A percentile compares a stretch with the other conserved stretches of the same genome.
Conservation (phyloP, 108 stramenopile species). For the Cyclostephanos tholiformis region DNA sequence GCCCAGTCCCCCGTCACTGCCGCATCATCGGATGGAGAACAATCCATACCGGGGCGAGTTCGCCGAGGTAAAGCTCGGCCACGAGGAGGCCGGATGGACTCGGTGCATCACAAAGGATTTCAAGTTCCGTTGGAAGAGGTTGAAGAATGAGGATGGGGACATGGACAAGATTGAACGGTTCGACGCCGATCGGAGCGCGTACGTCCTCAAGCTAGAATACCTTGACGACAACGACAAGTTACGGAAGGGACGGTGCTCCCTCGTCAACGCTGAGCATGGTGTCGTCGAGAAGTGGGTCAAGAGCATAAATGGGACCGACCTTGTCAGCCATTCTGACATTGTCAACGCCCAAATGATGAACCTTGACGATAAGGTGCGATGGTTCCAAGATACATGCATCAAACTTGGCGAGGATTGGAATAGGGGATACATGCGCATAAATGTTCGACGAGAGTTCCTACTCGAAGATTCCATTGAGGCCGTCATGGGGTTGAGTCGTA, state of each 20-base stretch:
- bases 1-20: no score
- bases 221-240: slow-evolving; percentile 64
- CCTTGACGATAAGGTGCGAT: slow-evolving; percentile 81
- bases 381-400: slow-evolving; percentile 87
- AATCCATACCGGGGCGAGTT: no score
- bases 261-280: slow-evolving; percentile 67
- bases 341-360: slow-evolving; percentile 65
- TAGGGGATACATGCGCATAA: slow-evolving; percentile 88
- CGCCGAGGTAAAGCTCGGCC: slow-evolving; percentile 68
- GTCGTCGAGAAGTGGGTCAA: slow-evolving; percentile 70
- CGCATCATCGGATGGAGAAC: no score
- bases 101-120: slow-evolving; percentile 84
- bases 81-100: slow-evolving; percentile 92
- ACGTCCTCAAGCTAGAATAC: slow-evolving; percentile 79
- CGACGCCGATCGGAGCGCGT: slow-evolving; percentile 73
- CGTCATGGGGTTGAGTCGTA: slow-evolving; percentile 75
- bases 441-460: slow-evolving; percentile 74
- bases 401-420: slow-evolving; percentile 86
- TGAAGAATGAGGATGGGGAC: no score
- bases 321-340: slow-evolving; percentile 76
- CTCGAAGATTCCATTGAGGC: slow-evolving; percentile 82
- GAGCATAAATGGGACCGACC: slow-evolving; percentile 48
- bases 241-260: slow-evolving; percentile 51
- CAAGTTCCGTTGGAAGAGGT: no score
- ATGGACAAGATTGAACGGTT: slow-evolving; percentile 86